A percentile compares a stretch with the other conserved stretches of the same genome.
Evolutionary conservation across 306 rosid species (phyloP).

Genomic region (Astragalus membranaceus): DNA sequence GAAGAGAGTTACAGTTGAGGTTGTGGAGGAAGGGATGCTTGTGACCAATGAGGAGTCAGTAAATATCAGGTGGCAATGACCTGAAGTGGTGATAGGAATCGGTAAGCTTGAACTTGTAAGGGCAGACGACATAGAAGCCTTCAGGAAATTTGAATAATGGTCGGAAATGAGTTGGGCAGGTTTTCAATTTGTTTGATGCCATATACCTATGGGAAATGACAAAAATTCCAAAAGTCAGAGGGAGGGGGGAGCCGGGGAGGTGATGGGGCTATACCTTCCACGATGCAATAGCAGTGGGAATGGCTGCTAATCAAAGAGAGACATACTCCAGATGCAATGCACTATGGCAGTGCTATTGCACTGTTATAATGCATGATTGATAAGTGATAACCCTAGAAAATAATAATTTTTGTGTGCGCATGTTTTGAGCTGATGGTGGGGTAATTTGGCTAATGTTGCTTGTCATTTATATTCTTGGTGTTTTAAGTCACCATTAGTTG

Average conservation of each 20-base stretch:
- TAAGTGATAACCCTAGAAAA: not conserved
- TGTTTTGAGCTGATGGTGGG: not conserved
- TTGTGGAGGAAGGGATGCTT: not conserved
- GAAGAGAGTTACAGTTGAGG: not conserved
- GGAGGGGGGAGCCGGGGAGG: not conserved
- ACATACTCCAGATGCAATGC: not conserved
- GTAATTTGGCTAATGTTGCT: not conserved
- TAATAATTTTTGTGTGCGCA: not conserved
- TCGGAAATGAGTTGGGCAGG: not conserved
- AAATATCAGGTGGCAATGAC: not conserved
- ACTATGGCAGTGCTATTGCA: not conserved
- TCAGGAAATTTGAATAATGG: not conserved
- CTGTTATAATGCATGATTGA: not conserved
- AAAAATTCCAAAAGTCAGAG: not conserved
- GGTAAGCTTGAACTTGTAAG: not conserved
- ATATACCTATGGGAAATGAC: not conserved
- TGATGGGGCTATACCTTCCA: too few relatives aligned
- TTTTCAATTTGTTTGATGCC: not conserved
- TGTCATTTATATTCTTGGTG: constrained; percentile 8
- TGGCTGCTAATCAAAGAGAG: not conserved
- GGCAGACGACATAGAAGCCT: not conserved
- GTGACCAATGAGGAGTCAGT: not conserved
- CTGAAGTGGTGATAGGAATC: not conserved
- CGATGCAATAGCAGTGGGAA: too few relatives aligned
- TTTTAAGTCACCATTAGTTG: constrained; percentile 12